These are phyloP conservation scores for Thielaviopsis musarum DNA, from an alignment of 2,329 filamentous ascomycete genomes.

Conservation along the genomic window DNA sequence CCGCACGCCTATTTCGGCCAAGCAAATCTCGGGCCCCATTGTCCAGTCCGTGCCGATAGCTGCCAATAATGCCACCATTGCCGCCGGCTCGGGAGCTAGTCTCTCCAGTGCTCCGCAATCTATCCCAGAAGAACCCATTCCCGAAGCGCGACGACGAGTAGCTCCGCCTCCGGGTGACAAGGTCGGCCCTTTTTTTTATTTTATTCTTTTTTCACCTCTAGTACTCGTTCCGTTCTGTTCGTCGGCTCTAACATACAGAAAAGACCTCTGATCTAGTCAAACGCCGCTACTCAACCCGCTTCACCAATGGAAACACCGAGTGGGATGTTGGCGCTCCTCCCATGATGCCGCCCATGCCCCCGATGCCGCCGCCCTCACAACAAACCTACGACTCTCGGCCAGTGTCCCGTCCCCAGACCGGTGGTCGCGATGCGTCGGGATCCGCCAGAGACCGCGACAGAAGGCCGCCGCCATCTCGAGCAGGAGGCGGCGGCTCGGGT, in stretches of 20 bases:
- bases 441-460: conserved; percentile 21
- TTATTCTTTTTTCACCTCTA: background rate
- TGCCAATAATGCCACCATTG: conserved; percentile 14
- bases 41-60: conserved; percentile 28
- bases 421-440: conserved; percentile 17
- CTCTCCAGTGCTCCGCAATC: conserved; percentile 8
- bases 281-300: conserved; percentile 81
- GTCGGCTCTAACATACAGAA: background rate
- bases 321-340: conserved; percentile 53
- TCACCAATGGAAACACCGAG: conserved; percentile 59
- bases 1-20: conserved; percentile 44
- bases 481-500: conserved; percentile 25
- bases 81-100: conserved; percentile 14
- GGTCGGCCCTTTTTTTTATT: conserved; percentile 21
- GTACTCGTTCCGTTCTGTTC: no score
- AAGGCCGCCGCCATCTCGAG: conserved; percentile 36
- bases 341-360: conserved; percentile 17
- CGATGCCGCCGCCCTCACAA: conserved; percentile 7
- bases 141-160: conserved; percentile 28
- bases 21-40: conserved; percentile 46
- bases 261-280: conserved; percentile 76
- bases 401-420: conserved; percentile 3
- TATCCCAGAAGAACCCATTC: conserved; percentile 4
- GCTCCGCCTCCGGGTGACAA: conserved; percentile 38
- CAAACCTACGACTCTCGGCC: background rate